These are phyloP conservation scores for Melaleuca alternifolia DNA, from an alignment of 345 rosid species.

Conservation along the genomic window DNA sequence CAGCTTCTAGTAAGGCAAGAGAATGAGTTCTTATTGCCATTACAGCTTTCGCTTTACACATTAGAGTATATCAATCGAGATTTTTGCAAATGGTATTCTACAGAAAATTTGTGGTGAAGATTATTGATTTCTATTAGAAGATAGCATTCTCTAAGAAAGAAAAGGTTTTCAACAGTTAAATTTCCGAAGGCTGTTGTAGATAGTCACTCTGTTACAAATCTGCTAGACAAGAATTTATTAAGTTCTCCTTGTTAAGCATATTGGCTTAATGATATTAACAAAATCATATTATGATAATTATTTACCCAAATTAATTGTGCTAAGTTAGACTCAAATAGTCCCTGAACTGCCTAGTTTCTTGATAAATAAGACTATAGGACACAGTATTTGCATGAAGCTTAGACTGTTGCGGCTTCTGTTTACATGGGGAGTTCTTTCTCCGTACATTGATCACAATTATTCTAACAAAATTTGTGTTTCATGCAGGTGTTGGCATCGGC, in stretches of 20 bases:
- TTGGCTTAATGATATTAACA: not conserved
- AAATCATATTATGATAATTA: rapidly evolving
- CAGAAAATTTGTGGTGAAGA: not conserved
- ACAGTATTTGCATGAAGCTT: not conserved
- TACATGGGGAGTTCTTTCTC: not conserved
- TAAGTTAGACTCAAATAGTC: not conserved
- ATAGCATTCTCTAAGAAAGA: not conserved
- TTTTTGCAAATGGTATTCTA: not conserved
- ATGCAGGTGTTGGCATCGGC: not conserved
- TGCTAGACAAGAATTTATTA: not conserved
- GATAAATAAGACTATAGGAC: not conserved
- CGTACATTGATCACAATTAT: not conserved
- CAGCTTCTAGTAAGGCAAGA: not conserved
- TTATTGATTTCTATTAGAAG: not conserved
- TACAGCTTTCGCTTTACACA: not conserved
- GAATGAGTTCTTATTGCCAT: not conserved
- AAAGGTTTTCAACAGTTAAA: not conserved
- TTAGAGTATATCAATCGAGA: not conserved
- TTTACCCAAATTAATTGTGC: not conserved
- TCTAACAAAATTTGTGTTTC: not conserved
- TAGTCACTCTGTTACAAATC: not conserved
- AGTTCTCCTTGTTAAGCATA: not conserved
- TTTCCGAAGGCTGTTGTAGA: not conserved
- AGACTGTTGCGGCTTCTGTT: not conserved
- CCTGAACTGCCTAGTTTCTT: not conserved